phyloP scores from a whole-genome alignment of 2,329 filamentous ascomycete species.

The Cercospora berteroae region DNA sequence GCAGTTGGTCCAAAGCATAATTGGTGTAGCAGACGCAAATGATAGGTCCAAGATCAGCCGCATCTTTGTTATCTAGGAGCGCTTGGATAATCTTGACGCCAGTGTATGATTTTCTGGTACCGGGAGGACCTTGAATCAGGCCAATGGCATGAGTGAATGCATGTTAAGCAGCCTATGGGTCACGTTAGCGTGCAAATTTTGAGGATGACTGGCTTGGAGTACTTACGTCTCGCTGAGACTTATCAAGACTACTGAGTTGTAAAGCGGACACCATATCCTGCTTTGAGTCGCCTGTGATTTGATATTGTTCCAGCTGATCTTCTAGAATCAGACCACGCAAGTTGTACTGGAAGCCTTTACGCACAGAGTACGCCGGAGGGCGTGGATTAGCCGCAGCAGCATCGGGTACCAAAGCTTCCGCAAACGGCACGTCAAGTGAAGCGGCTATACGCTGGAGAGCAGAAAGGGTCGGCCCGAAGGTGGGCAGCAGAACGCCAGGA shows the following conservation, averaged over 20 bases:
- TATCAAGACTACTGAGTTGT: constrained; percentile 45
- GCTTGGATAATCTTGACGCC: constrained; percentile 62
- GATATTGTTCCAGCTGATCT: constrained; percentile 35
- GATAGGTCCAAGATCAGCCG: constrained; percentile 60
- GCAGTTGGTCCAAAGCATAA: constrained; percentile 57
- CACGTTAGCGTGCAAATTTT: not conserved
- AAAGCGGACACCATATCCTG: constrained; percentile 23
- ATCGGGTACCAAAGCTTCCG: constrained; percentile 33
- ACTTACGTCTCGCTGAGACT: constrained; percentile 48
- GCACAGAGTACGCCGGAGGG: constrained; percentile 54
- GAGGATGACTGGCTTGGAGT: not conserved
- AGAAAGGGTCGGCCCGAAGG: constrained; percentile 58
- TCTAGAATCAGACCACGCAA: constrained; percentile 37
- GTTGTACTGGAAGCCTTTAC: constrained; percentile 46
- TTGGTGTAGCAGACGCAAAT: constrained; percentile 53
- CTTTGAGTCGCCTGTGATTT: constrained; percentile 11
- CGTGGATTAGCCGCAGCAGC: constrained; percentile 32
- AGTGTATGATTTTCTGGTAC: constrained; percentile 70
- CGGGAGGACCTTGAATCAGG: constrained; percentile 71
- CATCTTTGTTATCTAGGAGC: constrained; percentile 50
- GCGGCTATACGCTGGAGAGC: constrained; percentile 55
- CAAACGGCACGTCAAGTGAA: constrained; percentile 33
- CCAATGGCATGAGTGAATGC: constrained; percentile 56
- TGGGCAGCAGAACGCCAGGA: constrained; percentile 57
- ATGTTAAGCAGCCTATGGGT: constrained; percentile 51